phyloP scores from a whole-genome alignment of 441 rosid species.

The Brassica balearica region DNA sequence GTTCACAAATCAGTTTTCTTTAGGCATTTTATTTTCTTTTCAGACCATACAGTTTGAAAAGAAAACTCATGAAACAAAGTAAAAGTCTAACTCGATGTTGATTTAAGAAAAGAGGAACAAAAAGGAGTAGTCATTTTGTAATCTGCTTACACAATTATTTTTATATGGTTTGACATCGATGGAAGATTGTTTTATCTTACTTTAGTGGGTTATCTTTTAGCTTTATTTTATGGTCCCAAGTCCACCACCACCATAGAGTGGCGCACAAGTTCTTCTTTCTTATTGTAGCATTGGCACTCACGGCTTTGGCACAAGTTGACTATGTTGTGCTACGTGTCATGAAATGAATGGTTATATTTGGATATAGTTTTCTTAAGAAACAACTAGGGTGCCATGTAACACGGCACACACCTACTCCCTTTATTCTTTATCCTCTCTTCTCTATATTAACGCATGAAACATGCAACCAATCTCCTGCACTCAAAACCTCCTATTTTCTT shows the following conservation, averaged over 20 bases:
- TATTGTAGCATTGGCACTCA: not conserved
- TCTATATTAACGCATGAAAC: conserved; percentile 2
- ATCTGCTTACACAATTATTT: not conserved
- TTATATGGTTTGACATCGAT: not conserved
- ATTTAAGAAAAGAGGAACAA: not conserved
- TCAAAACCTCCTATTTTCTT: not conserved
- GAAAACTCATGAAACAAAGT: no score
- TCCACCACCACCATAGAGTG: not conserved
- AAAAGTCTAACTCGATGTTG: no score
- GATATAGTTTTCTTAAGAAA: not conserved
- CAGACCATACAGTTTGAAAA: no score
- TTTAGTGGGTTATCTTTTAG: not conserved
- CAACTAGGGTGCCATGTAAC: not conserved
- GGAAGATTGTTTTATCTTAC: not conserved
- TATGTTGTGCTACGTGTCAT: not conserved
- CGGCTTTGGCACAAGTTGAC: not conserved
- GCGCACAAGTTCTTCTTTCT: conserved; percentile 5
- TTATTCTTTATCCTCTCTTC: conserved; percentile 22
- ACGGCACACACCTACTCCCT: not conserved
- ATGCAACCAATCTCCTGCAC: conserved; percentile 7
- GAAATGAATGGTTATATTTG: not conserved
- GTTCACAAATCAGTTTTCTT: no score
- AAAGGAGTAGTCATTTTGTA: not conserved
- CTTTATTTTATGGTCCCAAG: not conserved
- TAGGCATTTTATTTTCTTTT: no score